Conservation (phyloP, 192 early-diverging fungal genomes). For the Phlyctochytrium arcticum region DNA sequence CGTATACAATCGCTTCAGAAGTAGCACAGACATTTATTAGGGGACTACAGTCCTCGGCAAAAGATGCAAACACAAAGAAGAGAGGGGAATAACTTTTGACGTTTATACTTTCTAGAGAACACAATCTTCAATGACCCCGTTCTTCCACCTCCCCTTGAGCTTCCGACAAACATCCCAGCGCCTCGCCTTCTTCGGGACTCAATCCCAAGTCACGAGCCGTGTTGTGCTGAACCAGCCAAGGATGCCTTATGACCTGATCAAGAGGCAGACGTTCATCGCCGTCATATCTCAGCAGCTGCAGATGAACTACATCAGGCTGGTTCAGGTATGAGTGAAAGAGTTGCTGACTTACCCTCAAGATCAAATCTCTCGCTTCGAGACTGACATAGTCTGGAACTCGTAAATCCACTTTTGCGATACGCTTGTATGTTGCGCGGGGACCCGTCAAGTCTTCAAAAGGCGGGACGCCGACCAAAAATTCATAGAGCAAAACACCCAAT, state of each 20-base stretch:
- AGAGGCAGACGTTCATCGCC: constrained; percentile 69
- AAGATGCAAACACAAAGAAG: too few relatives aligned
- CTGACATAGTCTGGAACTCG: constrained; percentile 76
- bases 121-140: too few relatives aligned
- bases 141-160: too few relatives aligned
- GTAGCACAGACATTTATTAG: too few relatives aligned
- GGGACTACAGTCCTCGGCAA: too few relatives aligned
- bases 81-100: too few relatives aligned
- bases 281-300: constrained; percentile 70
- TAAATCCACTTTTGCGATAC: constrained; percentile 82
- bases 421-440: constrained; percentile 68
- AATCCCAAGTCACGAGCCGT: constrained; percentile 18
- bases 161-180: neutral
- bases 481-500: constrained; percentile 87
- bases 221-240: constrained; percentile 58
- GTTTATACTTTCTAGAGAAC: too few relatives aligned
- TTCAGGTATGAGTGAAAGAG: neutral
- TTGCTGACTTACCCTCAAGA: constrained; percentile 55
- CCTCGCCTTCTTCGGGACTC: constrained; percentile 6
- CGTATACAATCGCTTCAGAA: too few relatives aligned
- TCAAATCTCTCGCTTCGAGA: constrained; percentile 78
- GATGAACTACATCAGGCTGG: neutral
- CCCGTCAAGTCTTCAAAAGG: constrained; percentile 76
- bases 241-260: constrained; percentile 72
- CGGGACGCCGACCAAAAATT: constrained; percentile 88